These are phyloP conservation scores for Cystobasidium onofrii DNA, from an alignment of 768 basidiomycete genomes.

Conservation along the genomic window DNA sequence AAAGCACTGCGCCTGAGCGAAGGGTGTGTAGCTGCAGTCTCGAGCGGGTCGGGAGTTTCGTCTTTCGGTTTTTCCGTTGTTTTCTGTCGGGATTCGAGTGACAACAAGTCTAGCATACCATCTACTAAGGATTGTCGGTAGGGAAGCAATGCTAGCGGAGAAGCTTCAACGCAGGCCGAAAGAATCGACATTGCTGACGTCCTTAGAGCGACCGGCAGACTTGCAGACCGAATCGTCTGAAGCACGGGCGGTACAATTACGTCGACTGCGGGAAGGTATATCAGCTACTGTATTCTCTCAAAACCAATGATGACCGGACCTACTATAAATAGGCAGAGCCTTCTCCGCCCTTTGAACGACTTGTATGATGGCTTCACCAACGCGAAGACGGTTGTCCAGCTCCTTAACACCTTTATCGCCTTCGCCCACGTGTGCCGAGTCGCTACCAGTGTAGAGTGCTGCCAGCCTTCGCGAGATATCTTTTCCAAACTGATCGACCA, in stretches of 20 bases:
- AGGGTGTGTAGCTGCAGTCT: conserved; percentile 60
- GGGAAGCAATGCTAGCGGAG: conserved; percentile 56
- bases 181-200: conserved; percentile 63
- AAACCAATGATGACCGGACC: conserved; percentile 34
- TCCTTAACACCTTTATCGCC: conserved; percentile 49
- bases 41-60: conserved; percentile 54
- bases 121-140: conserved; percentile 59
- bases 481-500: conserved; percentile 69
- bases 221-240: conserved; percentile 54
- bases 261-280: conserved; percentile 50
- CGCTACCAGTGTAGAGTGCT: conserved; percentile 55
- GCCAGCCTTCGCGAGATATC: conserved; percentile 63
- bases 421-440: conserved; percentile 48
- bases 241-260: conserved; percentile 66
- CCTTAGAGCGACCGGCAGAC: conserved; percentile 66
- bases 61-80: background rate
- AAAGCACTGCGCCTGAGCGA: conserved; percentile 74
- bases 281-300: background rate
- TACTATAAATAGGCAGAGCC: conserved; percentile 63
- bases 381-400: conserved; percentile 62
- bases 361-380: conserved; percentile 76
- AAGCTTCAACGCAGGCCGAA: conserved; percentile 60
- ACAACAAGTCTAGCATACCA: conserved; percentile 67
- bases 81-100: conserved; percentile 43
- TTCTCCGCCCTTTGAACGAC: conserved; percentile 67